These are phyloP conservation scores for Claviceps sp. DNA, from an alignment of 2,329 filamentous ascomycete genomes.

Conservation along the genomic window DNA sequence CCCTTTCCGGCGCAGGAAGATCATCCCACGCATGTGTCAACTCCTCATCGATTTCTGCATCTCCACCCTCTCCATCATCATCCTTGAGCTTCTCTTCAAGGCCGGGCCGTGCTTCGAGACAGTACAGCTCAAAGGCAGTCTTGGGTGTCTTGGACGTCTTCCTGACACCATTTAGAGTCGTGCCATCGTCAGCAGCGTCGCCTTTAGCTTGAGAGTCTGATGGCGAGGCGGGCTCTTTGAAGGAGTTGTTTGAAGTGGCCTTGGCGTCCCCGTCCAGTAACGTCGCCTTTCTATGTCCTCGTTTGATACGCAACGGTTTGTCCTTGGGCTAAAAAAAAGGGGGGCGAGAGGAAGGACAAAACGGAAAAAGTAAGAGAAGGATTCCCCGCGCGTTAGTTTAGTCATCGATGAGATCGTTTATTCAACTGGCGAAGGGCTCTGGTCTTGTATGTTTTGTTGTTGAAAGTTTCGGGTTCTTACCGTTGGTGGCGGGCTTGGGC, in stretches of 20 bases:
- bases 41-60: conserved; percentile 37
- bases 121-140: conserved; percentile 42
- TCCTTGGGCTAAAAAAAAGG: conserved; percentile 49
- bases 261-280: conserved; percentile 30
- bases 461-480: conserved; percentile 30
- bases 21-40: conserved; percentile 42
- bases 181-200: conserved; percentile 5
- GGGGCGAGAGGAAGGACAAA: conserved; percentile 9
- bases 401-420: too few relatives aligned
- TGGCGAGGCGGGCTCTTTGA: conserved; percentile 32
- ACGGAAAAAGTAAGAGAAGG: conserved; percentile 12
- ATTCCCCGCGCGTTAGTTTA: not conserved
- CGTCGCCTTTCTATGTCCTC: conserved; percentile 52
- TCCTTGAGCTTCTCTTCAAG: conserved; percentile 32
- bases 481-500: conserved; percentile 66
- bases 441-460: not conserved
- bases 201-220: conserved; percentile 24
- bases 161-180: conserved; percentile 25
- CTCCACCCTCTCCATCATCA: conserved; percentile 12
- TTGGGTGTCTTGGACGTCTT: conserved; percentile 29
- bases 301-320: conserved; percentile 63
- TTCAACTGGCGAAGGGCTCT: too few relatives aligned
- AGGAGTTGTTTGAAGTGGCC: conserved; percentile 24
- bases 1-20: conserved; percentile 33
- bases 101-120: conserved; percentile 31